Percentiles rank a stretch among this genome's conserved stretches.
phyloP scores from a whole-genome alignment of 768 basidiomycete genomes.

The Termitomyces sp. region DNA sequence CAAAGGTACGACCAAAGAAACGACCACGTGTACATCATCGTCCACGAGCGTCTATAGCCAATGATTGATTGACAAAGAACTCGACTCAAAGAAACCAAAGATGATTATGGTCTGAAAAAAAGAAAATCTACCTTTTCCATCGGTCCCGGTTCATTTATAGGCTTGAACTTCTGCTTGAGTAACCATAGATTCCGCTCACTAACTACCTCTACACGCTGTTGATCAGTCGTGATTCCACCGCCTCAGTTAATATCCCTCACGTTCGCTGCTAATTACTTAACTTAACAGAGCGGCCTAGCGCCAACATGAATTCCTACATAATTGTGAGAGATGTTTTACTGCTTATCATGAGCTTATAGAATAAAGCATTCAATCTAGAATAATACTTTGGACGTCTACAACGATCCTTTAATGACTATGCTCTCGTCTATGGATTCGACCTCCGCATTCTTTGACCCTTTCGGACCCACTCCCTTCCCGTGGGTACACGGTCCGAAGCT shows the following conservation, averaged over 20 bases:
- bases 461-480: slow-evolving; percentile 3
- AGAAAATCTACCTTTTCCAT: background rate
- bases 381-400: slow-evolving; percentile 7
- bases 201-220: slow-evolving; percentile 10
- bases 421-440: slow-evolving; percentile 5
- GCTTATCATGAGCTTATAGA: background rate
- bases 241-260: background rate
- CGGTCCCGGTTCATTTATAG: slow-evolving; percentile 5
- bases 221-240: slow-evolving; percentile 11
- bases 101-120: slow-evolving; percentile 2
- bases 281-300: slow-evolving; percentile 10
- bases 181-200: background rate
- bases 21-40: background rate
- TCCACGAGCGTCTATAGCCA: background rate
- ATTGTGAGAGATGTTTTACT: slow-evolving; percentile 3
- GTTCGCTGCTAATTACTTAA: slow-evolving; percentile 3
- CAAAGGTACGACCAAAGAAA: slow-evolving; percentile 1
- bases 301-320: slow-evolving; percentile 12
- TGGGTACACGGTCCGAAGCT: slow-evolving; percentile 8
- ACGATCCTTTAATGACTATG: slow-evolving; percentile 7
- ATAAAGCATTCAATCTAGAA: background rate
- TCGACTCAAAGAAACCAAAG: slow-evolving; percentile 12
- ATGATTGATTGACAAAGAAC: slow-evolving; percentile 9
- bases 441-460: slow-evolving; percentile 14
- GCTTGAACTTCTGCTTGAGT: background rate